Evolutionary conservation across 495 filamentous ascomycete species (phyloP).

Genomic region (Aspergillus egyptiacus): DNA sequence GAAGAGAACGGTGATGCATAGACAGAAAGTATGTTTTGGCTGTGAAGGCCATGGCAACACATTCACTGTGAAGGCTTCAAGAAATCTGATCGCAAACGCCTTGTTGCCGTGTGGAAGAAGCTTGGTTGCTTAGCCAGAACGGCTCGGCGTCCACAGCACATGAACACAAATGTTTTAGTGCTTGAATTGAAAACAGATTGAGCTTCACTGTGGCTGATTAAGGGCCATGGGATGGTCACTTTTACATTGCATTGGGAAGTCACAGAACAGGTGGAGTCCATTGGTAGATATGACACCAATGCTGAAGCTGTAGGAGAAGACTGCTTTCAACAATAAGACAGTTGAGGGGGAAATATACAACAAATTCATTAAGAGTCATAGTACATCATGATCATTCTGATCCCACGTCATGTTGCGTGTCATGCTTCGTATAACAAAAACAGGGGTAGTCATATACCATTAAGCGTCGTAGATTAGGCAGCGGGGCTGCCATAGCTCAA

Average conservation of each 20-base stretch:
- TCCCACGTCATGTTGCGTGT: neutral
- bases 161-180: neutral
- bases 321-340: too few species aligned
- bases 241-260: too few species aligned
- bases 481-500: neutral
- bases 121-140: neutral
- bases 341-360: neutral
- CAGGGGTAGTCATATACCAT: neutral
- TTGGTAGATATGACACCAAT: too few species aligned
- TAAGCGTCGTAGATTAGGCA: neutral
- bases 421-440: neutral
- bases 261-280: too few species aligned
- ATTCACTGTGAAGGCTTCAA: neutral
- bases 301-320: too few species aligned
- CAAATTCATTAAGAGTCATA: neutral
- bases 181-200: neutral
- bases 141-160: neutral
- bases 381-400: neutral
- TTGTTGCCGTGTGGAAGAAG: neutral
- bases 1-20: too few species aligned
- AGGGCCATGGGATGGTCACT: too few species aligned
- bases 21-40: neutral
- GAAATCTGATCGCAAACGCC: neutral
- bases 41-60: slow-evolving; percentile 1
- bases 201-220: too few species aligned